Base-by-base conservation (phyloP, 176 grass and related monocot genomes). In the Oropetium thomaeum region DNA sequence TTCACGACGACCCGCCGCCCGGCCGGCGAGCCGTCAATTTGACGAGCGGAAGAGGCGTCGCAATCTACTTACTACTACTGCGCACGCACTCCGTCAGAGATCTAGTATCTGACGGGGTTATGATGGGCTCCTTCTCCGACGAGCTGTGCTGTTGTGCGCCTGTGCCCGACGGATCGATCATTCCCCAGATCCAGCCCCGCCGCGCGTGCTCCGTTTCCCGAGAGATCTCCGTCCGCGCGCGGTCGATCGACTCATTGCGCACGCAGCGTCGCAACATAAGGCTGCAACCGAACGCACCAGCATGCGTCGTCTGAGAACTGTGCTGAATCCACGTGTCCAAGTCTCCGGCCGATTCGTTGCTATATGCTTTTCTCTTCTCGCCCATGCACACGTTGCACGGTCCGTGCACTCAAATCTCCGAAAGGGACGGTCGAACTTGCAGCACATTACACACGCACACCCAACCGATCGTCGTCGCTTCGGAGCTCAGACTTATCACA, bases 21-120 rank as follows among this genome's bases (percentile, higher is more conserved):
- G 45, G 29, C 45, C 69, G 73, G 58, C 73, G 73, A 76, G 58
- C 58, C 68, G 75, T 80, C 62, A 80, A n/a, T n/a, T 80, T 25
- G 4, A n/a, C 39, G 37, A 27, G 37, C 13, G 20, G 32, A 62
- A 52, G 66, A 23, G 65, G 25, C 45, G 44, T 59, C 77, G 54
- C 69, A 28, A 80, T 86, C 76, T 62, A 66, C 1, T 15, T 15
- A 54, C 15, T 43, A 8, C 45, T n/a, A 11, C 22, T 1, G 8
- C 23, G 1, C 20, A 5, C 23, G 0, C 22, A 55, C 9, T 7
- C 48, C 59, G 61, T 8, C 40, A 38, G 37, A 65, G 55, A 57
- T 37, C 47, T 54, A 11, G 22, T 44, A 33, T 48, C 40, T 66
- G 58, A 74, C 64, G 28, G 14, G 22, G 41, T 1, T 10, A 75